Percentiles rank a stretch among this genome's conserved stretches.
Evolutionary conservation across 257 asterid species (phyloP).

Genomic region (Dorcoceras hygrometricum): DNA sequence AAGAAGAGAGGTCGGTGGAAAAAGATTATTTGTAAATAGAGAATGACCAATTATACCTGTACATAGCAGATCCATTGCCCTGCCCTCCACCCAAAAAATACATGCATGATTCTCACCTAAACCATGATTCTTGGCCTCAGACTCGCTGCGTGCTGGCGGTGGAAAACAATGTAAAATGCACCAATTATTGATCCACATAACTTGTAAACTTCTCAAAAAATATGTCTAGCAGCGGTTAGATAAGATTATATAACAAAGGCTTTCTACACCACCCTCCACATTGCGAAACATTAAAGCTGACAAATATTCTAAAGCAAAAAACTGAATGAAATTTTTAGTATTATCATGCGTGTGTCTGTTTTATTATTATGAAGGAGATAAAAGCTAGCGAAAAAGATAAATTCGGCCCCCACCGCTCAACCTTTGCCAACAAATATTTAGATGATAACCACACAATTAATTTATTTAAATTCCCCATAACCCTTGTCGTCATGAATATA

Average conservation of each 20-base stretch:
- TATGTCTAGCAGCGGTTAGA: slow-evolving; percentile 1
- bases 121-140: slow-evolving; percentile 35
- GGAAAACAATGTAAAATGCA: slow-evolving; percentile 33
- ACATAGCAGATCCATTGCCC: slow-evolving; percentile 26
- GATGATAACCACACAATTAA: no score
- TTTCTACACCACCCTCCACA: neutral
- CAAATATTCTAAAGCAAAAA: slow-evolving; percentile 10
- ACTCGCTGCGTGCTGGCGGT: slow-evolving; percentile 39
- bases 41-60: slow-evolving; percentile 24
- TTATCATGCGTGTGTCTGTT: neutral
- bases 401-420: neutral
- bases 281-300: neutral
- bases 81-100: neutral
- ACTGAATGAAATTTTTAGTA: slow-evolving; percentile 3
- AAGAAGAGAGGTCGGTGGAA: slow-evolving; percentile 20
- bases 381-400: neutral
- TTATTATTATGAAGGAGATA: neutral
- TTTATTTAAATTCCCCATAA: neutral
- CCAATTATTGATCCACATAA: slow-evolving; percentile 26
- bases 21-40: slow-evolving; percentile 40
- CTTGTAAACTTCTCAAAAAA: neutral
- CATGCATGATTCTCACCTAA: slow-evolving; percentile 14
- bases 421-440: neutral
- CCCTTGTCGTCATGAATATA: no score
- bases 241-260: slow-evolving; percentile 15